Conservation (phyloP, 2,329 filamentous ascomycete genomes). For the Claviceps sp. region DNA sequence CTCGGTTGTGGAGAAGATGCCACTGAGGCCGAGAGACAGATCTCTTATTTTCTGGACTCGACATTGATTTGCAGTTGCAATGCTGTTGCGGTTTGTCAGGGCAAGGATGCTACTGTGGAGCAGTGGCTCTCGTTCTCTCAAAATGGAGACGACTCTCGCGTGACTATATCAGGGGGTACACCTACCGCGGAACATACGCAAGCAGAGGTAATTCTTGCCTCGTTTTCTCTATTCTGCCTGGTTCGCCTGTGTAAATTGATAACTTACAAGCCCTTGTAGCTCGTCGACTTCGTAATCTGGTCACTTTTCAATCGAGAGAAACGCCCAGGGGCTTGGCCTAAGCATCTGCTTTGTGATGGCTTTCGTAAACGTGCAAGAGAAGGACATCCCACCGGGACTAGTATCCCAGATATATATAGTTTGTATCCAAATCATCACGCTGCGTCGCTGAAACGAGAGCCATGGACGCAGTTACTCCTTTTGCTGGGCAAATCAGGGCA, state of each 20-base stretch:
- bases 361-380: constrained; percentile 41
- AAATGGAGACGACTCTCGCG: constrained; percentile 41
- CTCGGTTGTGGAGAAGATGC: constrained; percentile 22
- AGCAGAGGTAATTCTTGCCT: constrained; percentile 37
- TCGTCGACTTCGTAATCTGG: constrained; percentile 69
- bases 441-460: constrained; percentile 48
- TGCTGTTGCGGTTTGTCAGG: constrained; percentile 8
- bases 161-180: constrained; percentile 36
- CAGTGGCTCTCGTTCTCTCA: constrained; percentile 52
- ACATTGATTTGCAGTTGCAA: constrained; percentile 48
- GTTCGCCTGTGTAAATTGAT: not conserved
- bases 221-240: not conserved
- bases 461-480: constrained; percentile 65
- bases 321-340: constrained; percentile 35
- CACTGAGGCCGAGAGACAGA: constrained; percentile 22
- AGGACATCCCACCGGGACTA: constrained; percentile 18
- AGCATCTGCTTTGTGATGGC: constrained; percentile 74
- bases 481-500: constrained; percentile 66
- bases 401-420: constrained; percentile 52
- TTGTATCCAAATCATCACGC: constrained; percentile 59
- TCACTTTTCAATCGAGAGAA: constrained; percentile 53
- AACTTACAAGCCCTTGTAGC: constrained; percentile 29
- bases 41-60: constrained; percentile 52
- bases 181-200: constrained; percentile 39
- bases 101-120: constrained; percentile 31